Base-by-base conservation (phyloP, 2,329 filamentous ascomycete genomes). In the Penicillium hesseltinei region DNA sequence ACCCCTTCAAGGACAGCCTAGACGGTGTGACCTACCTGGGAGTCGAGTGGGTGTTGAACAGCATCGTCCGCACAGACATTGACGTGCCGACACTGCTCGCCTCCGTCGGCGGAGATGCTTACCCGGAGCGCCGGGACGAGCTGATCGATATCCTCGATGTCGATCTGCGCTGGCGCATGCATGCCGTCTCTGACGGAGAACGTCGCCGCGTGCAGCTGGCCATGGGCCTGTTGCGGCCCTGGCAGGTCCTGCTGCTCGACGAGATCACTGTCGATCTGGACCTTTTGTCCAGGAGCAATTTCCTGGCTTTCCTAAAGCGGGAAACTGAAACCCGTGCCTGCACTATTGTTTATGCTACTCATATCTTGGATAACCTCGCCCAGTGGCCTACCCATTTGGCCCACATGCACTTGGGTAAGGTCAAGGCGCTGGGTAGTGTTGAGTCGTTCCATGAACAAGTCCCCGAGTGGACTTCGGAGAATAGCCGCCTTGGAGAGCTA, bases 241-340 rank as follows among this genome's bases (percentile, higher is more conserved):
- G 94, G 94, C 87, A 86, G 11, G 88, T 99, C 4, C 80, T 99
- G 29, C 81, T 99, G 52, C 83, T 99, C 40, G 94, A 99, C 72
- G 93, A 97, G 75, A 96, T 97, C 73, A 99, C 94, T 0, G 94
- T 99, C 9, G 94, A 99, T 74, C 80, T 99, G 60, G 94, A 99
- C 75, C 83, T 99, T 57, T 82, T 97, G 59, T 90, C 86, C 54
- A 84, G 94, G 17, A 87, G 87, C 67, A 88, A 92, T 71, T 99
- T 99, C 73, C 81, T 99, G 33, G 81, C 78, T 43, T 99, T 93
- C 80, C 77, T 99, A 69, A 92, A 92, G 76, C 81, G 81, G 58
- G 94, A 99, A 84, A 97, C 93, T 0, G 89, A 93, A 77, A 80
- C 72, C 8, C 82, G 93, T 52, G 82, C 86, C 39, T 97, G 92